A percentile compares a stretch with the other conserved stretches of the same genome.
Evolutionary conservation across 768 basidiomycete species (phyloP).

Genomic region (Pulveroboletus sp.): DNA sequence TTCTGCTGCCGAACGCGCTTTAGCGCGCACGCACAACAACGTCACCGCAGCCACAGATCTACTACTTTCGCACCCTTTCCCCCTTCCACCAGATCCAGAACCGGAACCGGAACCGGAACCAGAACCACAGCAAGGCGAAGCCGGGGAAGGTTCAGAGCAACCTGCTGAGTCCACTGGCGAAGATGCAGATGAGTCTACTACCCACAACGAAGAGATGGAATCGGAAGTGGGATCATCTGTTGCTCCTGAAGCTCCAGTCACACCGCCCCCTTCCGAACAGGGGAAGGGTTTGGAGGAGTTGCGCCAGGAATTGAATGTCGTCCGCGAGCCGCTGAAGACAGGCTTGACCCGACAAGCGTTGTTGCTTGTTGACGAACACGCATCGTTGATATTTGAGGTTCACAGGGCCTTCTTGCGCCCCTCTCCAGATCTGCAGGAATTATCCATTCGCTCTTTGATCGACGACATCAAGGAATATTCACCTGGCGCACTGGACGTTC

Average conservation of each 20-base stretch:
- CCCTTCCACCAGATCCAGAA: conserved; percentile 64
- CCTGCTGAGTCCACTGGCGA: conserved; percentile 30
- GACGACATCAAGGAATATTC: conserved; percentile 74
- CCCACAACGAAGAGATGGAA: conserved; percentile 28
- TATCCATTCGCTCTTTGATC: conserved; percentile 68
- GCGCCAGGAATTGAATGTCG: conserved; percentile 59
- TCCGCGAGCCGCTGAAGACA: conserved; percentile 61
- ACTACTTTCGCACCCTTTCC: conserved; percentile 77
- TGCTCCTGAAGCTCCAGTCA: conserved; percentile 14
- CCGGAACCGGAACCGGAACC: conserved; percentile 29
- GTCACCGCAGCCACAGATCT: conserved; percentile 84
- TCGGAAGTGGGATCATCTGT: conserved; percentile 17
- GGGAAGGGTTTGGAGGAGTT: conserved; percentile 57
- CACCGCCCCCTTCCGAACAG: conserved; percentile 13
- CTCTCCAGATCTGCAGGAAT: conserved; percentile 51
- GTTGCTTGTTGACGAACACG: conserved; percentile 78
- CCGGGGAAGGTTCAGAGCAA: conserved; percentile 17
- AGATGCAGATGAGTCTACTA: conserved; percentile 20
- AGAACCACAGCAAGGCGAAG: conserved; percentile 18
- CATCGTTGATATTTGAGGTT: conserved; percentile 85
- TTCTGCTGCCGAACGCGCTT: conserved; percentile 79
- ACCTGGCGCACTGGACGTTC: conserved; percentile 57
- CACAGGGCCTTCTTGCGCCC: conserved; percentile 74
- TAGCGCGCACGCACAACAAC: conserved; percentile 84
- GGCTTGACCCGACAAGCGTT: conserved; percentile 68